These are phyloP conservation scores for Aquilaria yunnanensis DNA, from an alignment of 345 rosid genomes.

Conservation along the genomic window DNA sequence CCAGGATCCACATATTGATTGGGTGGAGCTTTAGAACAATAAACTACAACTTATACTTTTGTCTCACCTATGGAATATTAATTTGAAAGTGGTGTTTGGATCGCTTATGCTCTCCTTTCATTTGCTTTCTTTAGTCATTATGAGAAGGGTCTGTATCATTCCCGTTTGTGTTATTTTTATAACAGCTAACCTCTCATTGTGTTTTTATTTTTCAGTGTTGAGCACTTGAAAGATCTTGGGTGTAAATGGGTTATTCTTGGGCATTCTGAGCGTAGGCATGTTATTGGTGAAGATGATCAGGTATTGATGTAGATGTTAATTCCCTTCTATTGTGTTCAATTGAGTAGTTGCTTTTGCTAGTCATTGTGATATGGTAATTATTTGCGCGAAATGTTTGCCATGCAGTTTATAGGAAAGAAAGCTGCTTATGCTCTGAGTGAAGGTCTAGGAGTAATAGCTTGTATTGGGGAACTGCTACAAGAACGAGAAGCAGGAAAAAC, in stretches of 20 bases:
- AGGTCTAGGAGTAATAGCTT: conserved; percentile 92
- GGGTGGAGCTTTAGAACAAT: too few species aligned
- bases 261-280: conserved; percentile 93
- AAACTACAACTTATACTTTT: too few species aligned
- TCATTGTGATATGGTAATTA: background rate
- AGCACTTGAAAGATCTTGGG: conserved; percentile 85
- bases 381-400: conserved; percentile 13
- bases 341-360: background rate
- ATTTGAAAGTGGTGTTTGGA: background rate
- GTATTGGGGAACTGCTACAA: conserved; percentile 82
- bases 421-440: conserved; percentile 87
- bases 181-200: background rate
- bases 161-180: too few species aligned
- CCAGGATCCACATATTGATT: too few species aligned
- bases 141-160: too few species aligned
- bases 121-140: too few species aligned
- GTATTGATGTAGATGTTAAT: conserved; percentile 26
- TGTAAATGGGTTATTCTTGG: conserved; percentile 98
- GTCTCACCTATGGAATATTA: conserved; percentile 6
- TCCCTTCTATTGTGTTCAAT: background rate
- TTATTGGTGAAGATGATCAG: conserved; percentile 90
- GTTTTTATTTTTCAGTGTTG: conserved; percentile 53
- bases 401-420: conserved; percentile 93
- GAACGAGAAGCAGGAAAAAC: conserved; percentile 97
- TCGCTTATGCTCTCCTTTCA: too few species aligned